Conservation (phyloP, 331 rosid species). For the Cydonia oblonga region DNA sequence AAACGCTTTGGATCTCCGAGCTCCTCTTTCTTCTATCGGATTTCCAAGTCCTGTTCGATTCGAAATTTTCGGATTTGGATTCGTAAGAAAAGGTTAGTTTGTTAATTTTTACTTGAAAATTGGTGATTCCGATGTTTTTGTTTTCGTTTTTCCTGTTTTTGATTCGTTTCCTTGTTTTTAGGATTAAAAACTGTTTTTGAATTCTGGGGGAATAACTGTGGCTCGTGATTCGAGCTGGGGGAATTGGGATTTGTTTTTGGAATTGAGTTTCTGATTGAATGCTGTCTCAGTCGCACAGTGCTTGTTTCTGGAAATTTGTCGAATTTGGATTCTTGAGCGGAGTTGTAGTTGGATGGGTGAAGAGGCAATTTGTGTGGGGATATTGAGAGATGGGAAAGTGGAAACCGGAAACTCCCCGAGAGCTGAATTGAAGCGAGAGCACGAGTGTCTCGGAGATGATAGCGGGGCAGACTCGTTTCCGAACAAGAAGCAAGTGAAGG, state of each 20-base stretch:
- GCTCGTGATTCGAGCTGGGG: not conserved
- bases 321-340: slow-evolving; percentile 14
- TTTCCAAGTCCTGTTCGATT: not conserved
- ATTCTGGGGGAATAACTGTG: not conserved
- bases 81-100: not conserved
- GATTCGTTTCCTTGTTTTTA: not conserved
- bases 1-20: not conserved
- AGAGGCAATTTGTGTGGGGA: slow-evolving; percentile 37
- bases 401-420: slow-evolving; percentile 31
- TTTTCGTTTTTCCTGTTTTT: not conserved
- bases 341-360: slow-evolving; percentile 55
- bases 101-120: no score
- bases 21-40: not conserved
- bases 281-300: slow-evolving; percentile 29
- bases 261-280: slow-evolving; percentile 27
- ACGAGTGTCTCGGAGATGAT: slow-evolving; percentile 32
- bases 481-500: slow-evolving; percentile 60
- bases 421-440: slow-evolving; percentile 61
- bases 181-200: not conserved
- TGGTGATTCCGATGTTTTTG: not conserved
- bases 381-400: slow-evolving; percentile 27
- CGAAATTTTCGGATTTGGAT: not conserved
- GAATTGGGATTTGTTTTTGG: not conserved
- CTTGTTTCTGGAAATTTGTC: slow-evolving; percentile 10
- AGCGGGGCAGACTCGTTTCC: slow-evolving; percentile 31